phyloP scores from a whole-genome alignment of 257 asterid genomes.

The Ligustrum vulgare region DNA sequence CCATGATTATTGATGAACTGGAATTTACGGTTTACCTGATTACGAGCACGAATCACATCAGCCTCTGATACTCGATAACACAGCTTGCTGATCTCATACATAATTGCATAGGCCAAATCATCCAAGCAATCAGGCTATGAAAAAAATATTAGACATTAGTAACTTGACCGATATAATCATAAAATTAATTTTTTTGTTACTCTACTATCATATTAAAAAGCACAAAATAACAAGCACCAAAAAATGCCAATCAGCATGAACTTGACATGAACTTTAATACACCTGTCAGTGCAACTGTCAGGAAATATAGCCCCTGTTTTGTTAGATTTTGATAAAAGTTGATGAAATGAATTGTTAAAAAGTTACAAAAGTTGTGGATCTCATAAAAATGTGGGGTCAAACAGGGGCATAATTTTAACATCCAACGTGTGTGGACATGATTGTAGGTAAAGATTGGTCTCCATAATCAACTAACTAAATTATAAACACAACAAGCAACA shows the following conservation, averaged over 20 bases:
- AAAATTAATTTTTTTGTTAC: not conserved
- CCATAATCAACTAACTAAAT: not conserved
- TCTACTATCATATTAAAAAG: not conserved
- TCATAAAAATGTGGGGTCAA: too few species aligned
- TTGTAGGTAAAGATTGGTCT: not conserved
- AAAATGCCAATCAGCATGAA: not conserved
- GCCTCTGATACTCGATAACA: conserved; percentile 69
- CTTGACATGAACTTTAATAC: not conserved
- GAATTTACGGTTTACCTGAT: conserved; percentile 63
- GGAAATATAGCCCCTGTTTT: not conserved
- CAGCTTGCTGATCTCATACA: conserved; percentile 67
- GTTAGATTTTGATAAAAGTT: too few species aligned
- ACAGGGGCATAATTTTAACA: not conserved
- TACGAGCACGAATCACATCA: conserved; percentile 81
- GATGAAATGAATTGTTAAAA: too few species aligned
- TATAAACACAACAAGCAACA: not conserved
- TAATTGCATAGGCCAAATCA: conserved; percentile 73
- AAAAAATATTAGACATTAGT: not conserved
- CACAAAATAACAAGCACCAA: not conserved
- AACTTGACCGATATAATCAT: not conserved
- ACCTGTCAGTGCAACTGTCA: not conserved
- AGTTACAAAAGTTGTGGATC: too few species aligned
- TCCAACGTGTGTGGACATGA: not conserved
- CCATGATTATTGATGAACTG: not conserved
- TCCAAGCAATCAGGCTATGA: conserved; percentile 85